Evolutionary conservation across 306 rosid genomes (phyloP).

Genomic region (Prunus armeniaca): DNA sequence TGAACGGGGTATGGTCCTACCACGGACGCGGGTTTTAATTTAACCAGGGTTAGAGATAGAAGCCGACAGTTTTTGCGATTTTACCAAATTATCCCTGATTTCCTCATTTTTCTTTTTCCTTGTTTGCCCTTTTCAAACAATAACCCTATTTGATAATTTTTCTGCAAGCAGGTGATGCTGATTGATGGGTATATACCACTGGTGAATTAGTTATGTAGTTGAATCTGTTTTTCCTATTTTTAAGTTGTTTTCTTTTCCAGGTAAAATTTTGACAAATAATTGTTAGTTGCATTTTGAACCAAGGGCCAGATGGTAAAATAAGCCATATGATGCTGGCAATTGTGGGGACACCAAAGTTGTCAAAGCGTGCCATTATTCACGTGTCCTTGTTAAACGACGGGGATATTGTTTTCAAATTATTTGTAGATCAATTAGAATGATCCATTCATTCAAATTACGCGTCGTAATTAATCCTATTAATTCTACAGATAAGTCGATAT

Average conservation of each 20-base stretch:
- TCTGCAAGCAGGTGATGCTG: not conserved
- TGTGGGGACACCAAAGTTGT: not conserved
- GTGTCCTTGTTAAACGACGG: not conserved
- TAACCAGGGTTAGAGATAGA: constrained; percentile 62
- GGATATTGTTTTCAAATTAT: not conserved
- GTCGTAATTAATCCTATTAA: not conserved
- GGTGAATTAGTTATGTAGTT: not conserved
- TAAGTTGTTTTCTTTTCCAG: not conserved
- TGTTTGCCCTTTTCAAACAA: no score
- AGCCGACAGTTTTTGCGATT: constrained; percentile 52
- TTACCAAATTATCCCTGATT: constrained; percentile 22
- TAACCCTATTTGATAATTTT: not conserved
- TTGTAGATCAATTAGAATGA: not conserved
- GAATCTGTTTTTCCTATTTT: not conserved
- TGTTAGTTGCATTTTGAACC: not conserved
- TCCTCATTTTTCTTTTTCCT: not conserved
- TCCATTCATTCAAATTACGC: not conserved
- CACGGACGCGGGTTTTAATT: constrained; percentile 29
- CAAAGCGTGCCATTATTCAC: not conserved
- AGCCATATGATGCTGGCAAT: not conserved
- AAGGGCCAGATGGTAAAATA: not conserved
- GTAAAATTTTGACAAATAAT: not conserved
- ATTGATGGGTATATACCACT: not conserved
- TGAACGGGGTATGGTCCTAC: constrained; percentile 33
- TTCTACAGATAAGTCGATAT: not conserved